Evolutionary conservation across 805 yeast genomes (phyloP), one percentile per base, ranked within the genome.

Genomic region (Kodamaea nitidulidarum): DNA sequence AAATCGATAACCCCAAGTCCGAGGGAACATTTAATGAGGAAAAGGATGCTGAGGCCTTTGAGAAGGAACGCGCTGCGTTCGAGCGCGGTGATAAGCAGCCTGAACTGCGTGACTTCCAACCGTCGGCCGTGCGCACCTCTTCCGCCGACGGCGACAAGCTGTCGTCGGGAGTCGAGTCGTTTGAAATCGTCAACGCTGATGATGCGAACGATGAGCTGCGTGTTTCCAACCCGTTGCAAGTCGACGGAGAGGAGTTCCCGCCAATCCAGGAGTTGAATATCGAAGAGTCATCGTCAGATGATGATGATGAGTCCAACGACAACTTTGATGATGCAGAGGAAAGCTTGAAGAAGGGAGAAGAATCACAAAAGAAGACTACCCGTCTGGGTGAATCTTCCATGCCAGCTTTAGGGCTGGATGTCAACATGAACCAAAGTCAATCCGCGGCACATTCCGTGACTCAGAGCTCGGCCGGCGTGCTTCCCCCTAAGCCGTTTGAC

Each of bases 201-300:
- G 79, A 73, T n/a, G 71, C 63, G 6, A 50, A 39, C 55, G 51
- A 17, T 29, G 40, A 26, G 54, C 49, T 12, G 38, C 35, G 4
- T 28, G 29, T 31, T 15, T 28, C 27, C 35, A 28, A 21, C n/a
- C 17, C 38, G 10, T 26, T 17, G 4, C 35, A 7, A 3, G 35
- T 20, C 18, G 51, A 40, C 15, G 67, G 61, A 35, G 71, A 68
- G 10, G 85, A 80, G 46, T 80, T 80, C 48, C 84, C 85, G 8
- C 82, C 86, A 20, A 75, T 80, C 32, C 60, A 67, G 46, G 81
- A 81, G 47, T 54, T 78, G 22, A 74, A 76, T 16, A 62, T 70
- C 30, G 71, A 75, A 42, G 74, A 70, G 15, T 70, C 78, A 3
- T 65, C 52, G 8, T 57, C 60, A 3, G 61, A 75, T 8, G 65